These are phyloP conservation scores for Colletotrichum sojae DNA, from an alignment of 2,329 filamentous ascomycete species.

Conservation along the genomic window DNA sequence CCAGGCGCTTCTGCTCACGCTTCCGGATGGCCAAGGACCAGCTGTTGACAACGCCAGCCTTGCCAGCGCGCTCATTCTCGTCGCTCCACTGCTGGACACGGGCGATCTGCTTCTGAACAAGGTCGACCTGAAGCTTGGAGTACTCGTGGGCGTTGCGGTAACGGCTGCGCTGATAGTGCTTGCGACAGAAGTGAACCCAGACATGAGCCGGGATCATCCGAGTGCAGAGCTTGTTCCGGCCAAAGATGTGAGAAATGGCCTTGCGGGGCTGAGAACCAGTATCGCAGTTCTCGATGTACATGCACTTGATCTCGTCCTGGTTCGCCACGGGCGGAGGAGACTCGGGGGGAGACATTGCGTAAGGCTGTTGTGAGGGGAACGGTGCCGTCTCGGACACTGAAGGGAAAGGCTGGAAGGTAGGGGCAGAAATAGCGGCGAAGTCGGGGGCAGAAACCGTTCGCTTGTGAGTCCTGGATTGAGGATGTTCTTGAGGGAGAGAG, in stretches of 20 bases:
- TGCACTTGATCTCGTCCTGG: constrained; percentile 55
- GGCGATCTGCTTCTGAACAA: constrained; percentile 74
- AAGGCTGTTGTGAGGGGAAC: constrained; percentile 41
- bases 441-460: constrained; percentile 65
- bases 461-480: constrained; percentile 57
- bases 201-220: constrained; percentile 76
- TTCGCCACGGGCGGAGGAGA: constrained; percentile 32
- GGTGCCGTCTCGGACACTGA: constrained; percentile 38
- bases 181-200: constrained; percentile 85
- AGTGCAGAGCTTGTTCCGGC: constrained; percentile 85
- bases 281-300: constrained; percentile 70
- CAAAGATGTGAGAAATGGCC: constrained; percentile 85
- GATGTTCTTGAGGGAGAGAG: constrained; percentile 40
- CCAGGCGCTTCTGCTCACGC: constrained; percentile 73
- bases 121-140: constrained; percentile 72
- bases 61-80: constrained; percentile 56
- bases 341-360: constrained; percentile 33
- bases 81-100: constrained; percentile 76
- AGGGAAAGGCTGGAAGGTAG: constrained; percentile 41
- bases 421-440: constrained; percentile 51
- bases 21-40: constrained; percentile 77
- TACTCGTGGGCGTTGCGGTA: constrained; percentile 77
- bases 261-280: constrained; percentile 77
- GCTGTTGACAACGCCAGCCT: constrained; percentile 63
- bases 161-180: constrained; percentile 83